Conservation (phyloP, 75 land plant genomes). For the Pinus taeda region DNA sequence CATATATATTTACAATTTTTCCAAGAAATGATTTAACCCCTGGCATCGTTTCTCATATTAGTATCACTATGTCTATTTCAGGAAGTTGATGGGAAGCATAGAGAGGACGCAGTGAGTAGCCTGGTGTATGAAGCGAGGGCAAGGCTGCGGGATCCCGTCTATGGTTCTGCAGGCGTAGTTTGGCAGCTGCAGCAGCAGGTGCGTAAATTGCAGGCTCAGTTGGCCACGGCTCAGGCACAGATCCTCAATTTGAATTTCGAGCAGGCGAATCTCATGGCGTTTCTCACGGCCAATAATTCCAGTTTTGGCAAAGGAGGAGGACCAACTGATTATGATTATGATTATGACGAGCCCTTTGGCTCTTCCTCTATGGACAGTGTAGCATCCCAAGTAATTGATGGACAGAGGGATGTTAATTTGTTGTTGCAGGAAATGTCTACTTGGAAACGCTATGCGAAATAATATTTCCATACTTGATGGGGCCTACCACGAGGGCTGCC, state of each 20-base stretch:
- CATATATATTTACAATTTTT: no score
- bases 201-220: constrained; percentile 16
- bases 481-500: no score
- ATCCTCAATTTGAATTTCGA: neutral
- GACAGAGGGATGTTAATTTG: no score
- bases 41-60: neutral
- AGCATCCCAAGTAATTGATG: no score
- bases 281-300: neutral
- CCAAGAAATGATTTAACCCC: no score
- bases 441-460: no score
- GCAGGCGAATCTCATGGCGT: constrained; percentile 1
- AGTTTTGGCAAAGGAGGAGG: no score
- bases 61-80: neutral
- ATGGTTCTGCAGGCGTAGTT: constrained; percentile 31
- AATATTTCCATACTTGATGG: no score
- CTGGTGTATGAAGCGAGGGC: no score
- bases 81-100: constrained; percentile 12
- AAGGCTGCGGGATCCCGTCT: neutral
- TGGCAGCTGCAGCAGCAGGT: constrained; percentile 35
- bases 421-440: no score
- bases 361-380: no score
- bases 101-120: no score
- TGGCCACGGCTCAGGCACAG: neutral
- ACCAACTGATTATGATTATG: neutral
- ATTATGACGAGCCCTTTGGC: neutral